A percentile compares a stretch with the other conserved stretches of the same genome.
phyloP scores from a whole-genome alignment of 805 yeast species.

The Crinitomyces ghanaensis region DNA sequence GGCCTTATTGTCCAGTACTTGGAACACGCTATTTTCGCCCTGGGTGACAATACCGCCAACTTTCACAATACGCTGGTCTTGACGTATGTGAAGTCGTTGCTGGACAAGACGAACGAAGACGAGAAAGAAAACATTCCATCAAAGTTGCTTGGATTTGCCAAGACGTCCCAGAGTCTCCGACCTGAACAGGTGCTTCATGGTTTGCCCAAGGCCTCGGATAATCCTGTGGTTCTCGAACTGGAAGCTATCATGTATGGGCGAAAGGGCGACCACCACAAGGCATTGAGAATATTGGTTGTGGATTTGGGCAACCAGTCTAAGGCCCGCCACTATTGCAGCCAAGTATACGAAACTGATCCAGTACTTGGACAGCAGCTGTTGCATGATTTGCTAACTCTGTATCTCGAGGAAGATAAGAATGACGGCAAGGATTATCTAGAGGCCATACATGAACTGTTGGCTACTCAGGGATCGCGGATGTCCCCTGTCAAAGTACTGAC shows the following conservation, averaged over 20 bases:
- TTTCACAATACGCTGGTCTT: slow-evolving; percentile 37
- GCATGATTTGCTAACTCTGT: slow-evolving; percentile 38
- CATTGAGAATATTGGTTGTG: slow-evolving; percentile 49
- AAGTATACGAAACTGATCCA: slow-evolving; percentile 31
- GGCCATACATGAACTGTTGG: slow-evolving; percentile 32
- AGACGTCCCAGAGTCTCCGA: slow-evolving; percentile 28
- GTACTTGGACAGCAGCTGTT: slow-evolving; percentile 34
- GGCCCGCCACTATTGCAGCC: slow-evolving; percentile 53
- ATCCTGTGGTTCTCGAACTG: slow-evolving; percentile 27
- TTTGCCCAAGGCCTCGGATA: slow-evolving; percentile 16
- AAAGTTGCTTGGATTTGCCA: slow-evolving; percentile 29
- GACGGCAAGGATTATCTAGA: slow-evolving; percentile 21
- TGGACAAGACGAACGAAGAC: slow-evolving; percentile 13
- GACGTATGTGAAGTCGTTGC: slow-evolving; percentile 31
- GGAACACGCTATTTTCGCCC: slow-evolving; percentile 36
- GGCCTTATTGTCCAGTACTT: slow-evolving; percentile 36
- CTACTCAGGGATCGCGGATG: slow-evolving; percentile 38
- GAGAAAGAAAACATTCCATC: slow-evolving; percentile 13
- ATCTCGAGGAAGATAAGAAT: slow-evolving; percentile 18
- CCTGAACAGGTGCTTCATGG: slow-evolving; percentile 28
- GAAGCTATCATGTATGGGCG: slow-evolving; percentile 48
- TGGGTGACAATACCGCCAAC: slow-evolving; percentile 27
- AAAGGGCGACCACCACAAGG: slow-evolving; percentile 49
- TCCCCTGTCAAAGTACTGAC: slow-evolving; percentile 35
- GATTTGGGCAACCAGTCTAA: slow-evolving; percentile 43